Evolutionary conservation across 2,329 filamentous ascomycete species (phyloP).

Genomic region (Metarhizium rileyi): DNA sequence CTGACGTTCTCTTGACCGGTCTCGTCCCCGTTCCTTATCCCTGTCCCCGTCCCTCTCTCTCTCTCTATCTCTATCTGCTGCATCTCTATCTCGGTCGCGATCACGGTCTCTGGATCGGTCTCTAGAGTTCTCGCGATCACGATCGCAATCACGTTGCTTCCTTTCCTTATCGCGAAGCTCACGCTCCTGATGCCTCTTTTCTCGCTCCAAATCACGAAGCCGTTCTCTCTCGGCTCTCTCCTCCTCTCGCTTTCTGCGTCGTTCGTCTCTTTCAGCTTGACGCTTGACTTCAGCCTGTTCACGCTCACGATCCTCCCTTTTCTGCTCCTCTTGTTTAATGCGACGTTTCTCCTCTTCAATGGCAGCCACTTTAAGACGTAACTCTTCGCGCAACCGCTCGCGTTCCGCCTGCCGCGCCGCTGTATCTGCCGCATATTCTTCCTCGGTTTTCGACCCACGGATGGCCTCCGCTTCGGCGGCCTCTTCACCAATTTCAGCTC

Average conservation of each 20-base stretch:
- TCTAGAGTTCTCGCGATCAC: not conserved
- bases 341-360: slow-evolving; percentile 53
- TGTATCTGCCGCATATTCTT: slow-evolving; percentile 61
- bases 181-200: slow-evolving; percentile 29
- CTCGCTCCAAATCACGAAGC: slow-evolving; percentile 29
- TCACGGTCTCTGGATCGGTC: slow-evolving; percentile 13
- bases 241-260: slow-evolving; percentile 40
- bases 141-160: slow-evolving; percentile 11
- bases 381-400: slow-evolving; percentile 50
- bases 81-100: not conserved
- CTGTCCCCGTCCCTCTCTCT: slow-evolving; percentile 20
- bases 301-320: slow-evolving; percentile 36
- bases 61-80: slow-evolving; percentile 22
- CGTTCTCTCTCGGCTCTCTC: slow-evolving; percentile 46
- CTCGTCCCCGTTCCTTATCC: slow-evolving; percentile 18
- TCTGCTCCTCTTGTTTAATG: slow-evolving; percentile 47
- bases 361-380: slow-evolving; percentile 47
- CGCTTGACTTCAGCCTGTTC: slow-evolving; percentile 41
- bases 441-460: slow-evolving; percentile 62
- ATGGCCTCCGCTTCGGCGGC: slow-evolving; percentile 54
- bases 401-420: slow-evolving; percentile 49
- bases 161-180: slow-evolving; percentile 28
- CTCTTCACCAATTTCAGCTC: slow-evolving; percentile 59
- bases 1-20: slow-evolving; percentile 20
- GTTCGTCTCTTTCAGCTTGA: slow-evolving; percentile 40